Percentiles rank a stretch among this genome's conserved stretches.
These are phyloP conservation scores for Sporobolomyces phaffii DNA, from an alignment of 768 basidiomycete species.

Conservation along the genomic window DNA sequence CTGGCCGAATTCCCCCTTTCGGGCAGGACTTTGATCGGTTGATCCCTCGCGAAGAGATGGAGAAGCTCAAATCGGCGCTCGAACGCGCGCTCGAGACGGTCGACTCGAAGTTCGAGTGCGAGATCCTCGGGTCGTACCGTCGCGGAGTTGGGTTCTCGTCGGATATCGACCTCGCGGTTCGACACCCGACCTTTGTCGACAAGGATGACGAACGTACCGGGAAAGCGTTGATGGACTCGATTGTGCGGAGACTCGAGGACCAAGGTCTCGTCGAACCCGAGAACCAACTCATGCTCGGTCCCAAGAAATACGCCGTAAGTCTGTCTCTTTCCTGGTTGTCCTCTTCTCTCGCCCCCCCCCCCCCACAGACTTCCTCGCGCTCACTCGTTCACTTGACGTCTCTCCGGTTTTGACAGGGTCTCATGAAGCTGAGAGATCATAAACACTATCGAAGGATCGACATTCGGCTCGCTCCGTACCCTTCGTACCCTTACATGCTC, in stretches of 20 bases:
- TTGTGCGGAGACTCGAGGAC: constrained; percentile 12
- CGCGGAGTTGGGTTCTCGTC: constrained; percentile 28
- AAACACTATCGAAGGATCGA: constrained; percentile 32
- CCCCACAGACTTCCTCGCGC: too few species aligned
- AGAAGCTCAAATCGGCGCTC: constrained; percentile 17
- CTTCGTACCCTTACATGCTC: constrained; percentile 30
- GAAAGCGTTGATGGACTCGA: constrained; percentile 18
- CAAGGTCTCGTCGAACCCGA: constrained; percentile 15
- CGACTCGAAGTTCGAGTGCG: constrained; percentile 27
- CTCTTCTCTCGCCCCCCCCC: too few species aligned
- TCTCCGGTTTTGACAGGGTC: constrained; percentile 9
- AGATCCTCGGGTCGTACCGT: constrained; percentile 34
- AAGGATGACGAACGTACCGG: constrained; percentile 21
- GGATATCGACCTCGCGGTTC: constrained; percentile 36
- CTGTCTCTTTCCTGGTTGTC: too few species aligned
- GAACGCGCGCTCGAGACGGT: constrained; percentile 2
- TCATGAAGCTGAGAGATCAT: constrained; percentile 25
- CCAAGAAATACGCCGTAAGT: constrained; percentile 26
- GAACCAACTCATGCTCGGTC: constrained; percentile 23
- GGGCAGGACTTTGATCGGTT: constrained; percentile 32
- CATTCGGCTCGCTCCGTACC: constrained; percentile 24
- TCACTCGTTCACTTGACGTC: too few species aligned
- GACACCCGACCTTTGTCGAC: constrained; percentile 16
- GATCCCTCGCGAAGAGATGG: constrained; percentile 34
- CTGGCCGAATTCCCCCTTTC: too few species aligned